Percentiles rank a stretch among this genome's conserved stretches.
phyloP scores from a whole-genome alignment of 2,329 filamentous ascomycete genomes.

The Chaetothyriales sp. region DNA sequence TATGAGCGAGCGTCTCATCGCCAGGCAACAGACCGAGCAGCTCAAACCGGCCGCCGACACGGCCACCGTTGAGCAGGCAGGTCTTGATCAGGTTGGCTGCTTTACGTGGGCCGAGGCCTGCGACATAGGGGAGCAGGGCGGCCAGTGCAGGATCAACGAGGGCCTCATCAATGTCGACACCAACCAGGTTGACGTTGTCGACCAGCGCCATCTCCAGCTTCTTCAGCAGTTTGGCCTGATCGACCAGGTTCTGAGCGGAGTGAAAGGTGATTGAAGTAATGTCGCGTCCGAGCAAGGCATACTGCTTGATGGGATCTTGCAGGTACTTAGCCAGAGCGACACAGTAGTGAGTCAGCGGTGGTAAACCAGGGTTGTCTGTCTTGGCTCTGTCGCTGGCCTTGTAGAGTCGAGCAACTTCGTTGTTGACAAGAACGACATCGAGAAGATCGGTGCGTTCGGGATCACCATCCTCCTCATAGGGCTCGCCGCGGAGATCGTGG shows the following conservation, averaged over 20 bases:
- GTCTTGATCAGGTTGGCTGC: slow-evolving; percentile 73
- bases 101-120: slow-evolving; percentile 83
- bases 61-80: slow-evolving; percentile 79
- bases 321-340: slow-evolving; percentile 79
- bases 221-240: slow-evolving; percentile 71
- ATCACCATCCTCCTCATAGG: slow-evolving; percentile 71
- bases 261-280: slow-evolving; percentile 78
- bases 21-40: slow-evolving; percentile 46
- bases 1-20: slow-evolving; percentile 58
- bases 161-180: slow-evolving; percentile 88
- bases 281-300: slow-evolving; percentile 80
- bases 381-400: slow-evolving; percentile 72
- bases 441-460: slow-evolving; percentile 64
- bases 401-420: slow-evolving; percentile 92
- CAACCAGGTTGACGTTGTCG: slow-evolving; percentile 93
- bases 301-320: slow-evolving; percentile 92
- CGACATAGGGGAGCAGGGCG: slow-evolving; percentile 77
- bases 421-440: slow-evolving; percentile 83
- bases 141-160: slow-evolving; percentile 67
- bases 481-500: slow-evolving; percentile 59
- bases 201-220: slow-evolving; percentile 93
- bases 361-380: slow-evolving; percentile 65
- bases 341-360: slow-evolving; percentile 72
- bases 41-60: slow-evolving; percentile 69
- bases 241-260: slow-evolving; percentile 73